phyloP scores from a whole-genome alignment of 1,284 basidiomycete species.

The Marasmius sp. region DNA sequence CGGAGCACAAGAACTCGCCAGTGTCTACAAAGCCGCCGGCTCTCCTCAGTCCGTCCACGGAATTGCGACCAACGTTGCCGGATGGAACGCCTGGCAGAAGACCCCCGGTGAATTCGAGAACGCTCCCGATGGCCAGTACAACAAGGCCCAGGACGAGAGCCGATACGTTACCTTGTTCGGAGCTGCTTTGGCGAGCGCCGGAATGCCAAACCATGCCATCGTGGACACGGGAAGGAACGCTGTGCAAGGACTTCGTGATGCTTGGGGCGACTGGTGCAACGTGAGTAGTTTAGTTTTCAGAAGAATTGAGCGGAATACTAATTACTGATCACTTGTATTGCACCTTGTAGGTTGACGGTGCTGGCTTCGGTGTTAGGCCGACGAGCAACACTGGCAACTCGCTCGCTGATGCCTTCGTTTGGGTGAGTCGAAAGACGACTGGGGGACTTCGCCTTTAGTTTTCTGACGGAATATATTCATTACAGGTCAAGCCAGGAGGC shows the following conservation, averaged over 20 bases:
- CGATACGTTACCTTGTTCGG: conserved; percentile 8
- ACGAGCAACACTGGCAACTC: conserved; percentile 40
- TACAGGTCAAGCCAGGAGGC: conserved; percentile 51
- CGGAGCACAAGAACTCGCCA: conserved; percentile 39
- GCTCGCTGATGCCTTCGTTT: conserved; percentile 24
- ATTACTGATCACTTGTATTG: no score
- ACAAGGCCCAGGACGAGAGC: conserved; percentile 10
- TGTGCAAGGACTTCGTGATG: conserved; percentile 7
- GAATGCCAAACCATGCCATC: conserved; percentile 10
- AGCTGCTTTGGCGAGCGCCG: conserved; percentile 1
- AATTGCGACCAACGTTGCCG: conserved; percentile 24
- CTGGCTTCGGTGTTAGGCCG: conserved; percentile 48
- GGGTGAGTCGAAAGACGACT: no score
- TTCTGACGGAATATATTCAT: no score
- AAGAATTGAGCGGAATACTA: no score
- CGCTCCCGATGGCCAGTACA: conserved; percentile 4
- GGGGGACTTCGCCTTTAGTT: no score
- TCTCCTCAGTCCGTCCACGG: conserved; percentile 38
- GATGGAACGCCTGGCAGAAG: conserved; percentile 11
- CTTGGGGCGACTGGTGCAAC: conserved; percentile 49
- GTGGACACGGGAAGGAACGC: conserved; percentile 9
- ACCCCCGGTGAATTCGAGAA: conserved; percentile 11
- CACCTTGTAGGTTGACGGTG: conserved; percentile 34
- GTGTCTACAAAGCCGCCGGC: conserved; percentile 34
- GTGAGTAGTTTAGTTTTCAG: no score